Percentiles rank a stretch among this genome's conserved stretches.
These are phyloP conservation scores for grape (Vitis vinifera) DNA, from an alignment of 164 flowering plant species.

Conservation along the genomic window ASM3070453v1 NC_081815.1:78001-78500, in stretches of 20 bases:
- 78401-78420: constrained; percentile 80
- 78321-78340: neutral
- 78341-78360: neutral
- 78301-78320: neutral
- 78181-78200: constrained; percentile 83
- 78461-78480: neutral
- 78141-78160: constrained; percentile 93
- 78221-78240: constrained; percentile 96
- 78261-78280: neutral
- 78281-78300: neutral
- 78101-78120: constrained; percentile 94
- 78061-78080: constrained; percentile 76
- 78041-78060: constrained; percentile 46
- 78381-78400: constrained; percentile 1
- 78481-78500: neutral
- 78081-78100: constrained; percentile 71
- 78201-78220: constrained; percentile 91
- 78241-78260: constrained; percentile 81
- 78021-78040: constrained; percentile 6
- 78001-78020: neutral
- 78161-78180: constrained; percentile 86
- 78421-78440: constrained; percentile 85
- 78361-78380: neutral
- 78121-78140: constrained; percentile 81
- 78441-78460: constrained; percentile 86